These are phyloP conservation scores for Tetrahymena elliotti DNA, from an alignment of 73 alveolate genomes.

Conservation along the genomic window DNA sequence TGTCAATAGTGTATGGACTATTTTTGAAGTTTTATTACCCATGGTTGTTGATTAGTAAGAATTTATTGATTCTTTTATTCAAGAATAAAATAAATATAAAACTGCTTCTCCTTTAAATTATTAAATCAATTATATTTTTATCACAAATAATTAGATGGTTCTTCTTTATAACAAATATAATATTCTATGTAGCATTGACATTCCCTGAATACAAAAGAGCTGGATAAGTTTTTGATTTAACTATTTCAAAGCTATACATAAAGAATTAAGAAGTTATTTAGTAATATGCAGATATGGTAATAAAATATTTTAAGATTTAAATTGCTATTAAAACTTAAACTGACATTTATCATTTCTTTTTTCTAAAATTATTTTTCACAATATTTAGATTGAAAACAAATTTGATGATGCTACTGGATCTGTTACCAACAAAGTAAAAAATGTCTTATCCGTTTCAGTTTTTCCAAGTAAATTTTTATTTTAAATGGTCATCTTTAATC, in stretches of 20 bases:
- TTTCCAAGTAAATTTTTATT: background rate
- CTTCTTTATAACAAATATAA: background rate
- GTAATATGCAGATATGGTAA: background rate
- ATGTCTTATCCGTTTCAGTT: background rate
- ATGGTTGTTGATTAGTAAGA: background rate
- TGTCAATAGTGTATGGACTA: background rate
- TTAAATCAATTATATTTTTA: background rate
- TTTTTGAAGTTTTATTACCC: background rate
- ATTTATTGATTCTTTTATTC: background rate
- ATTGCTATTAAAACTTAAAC: no score
- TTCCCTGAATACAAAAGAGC: background rate
- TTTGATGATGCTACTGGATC: background rate
- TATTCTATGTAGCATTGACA: background rate
- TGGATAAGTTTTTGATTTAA: background rate
- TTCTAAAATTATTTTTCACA: background rate
- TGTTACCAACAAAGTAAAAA: background rate
- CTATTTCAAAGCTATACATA: background rate
- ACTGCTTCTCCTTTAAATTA: background rate
- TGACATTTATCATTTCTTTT: background rate
- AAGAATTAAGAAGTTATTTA: background rate
- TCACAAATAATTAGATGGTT: background rate
- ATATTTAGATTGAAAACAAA: background rate
- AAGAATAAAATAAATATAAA: background rate
- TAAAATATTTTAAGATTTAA: background rate
- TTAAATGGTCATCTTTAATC: background rate